Evolutionary conservation across 2,329 filamentous ascomycete species (phyloP).

Genomic region (Fusarium sororula): DNA sequence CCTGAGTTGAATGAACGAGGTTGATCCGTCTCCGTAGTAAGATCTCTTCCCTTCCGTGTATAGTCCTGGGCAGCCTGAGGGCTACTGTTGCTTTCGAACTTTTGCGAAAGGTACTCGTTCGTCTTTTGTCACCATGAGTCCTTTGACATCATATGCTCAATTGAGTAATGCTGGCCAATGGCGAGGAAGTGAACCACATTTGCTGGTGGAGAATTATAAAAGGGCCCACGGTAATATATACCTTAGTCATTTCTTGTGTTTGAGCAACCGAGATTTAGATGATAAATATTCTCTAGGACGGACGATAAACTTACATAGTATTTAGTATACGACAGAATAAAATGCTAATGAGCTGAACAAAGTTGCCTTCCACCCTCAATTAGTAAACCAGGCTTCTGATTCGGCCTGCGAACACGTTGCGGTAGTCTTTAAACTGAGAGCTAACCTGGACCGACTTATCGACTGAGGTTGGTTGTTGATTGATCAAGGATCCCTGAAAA

Average conservation of each 20-base stretch:
- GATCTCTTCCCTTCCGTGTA: not conserved
- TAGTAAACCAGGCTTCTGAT: not conserved
- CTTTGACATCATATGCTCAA: slow-evolving; percentile 4
- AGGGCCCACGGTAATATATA: not conserved
- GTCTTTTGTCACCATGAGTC: not conserved
- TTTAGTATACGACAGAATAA: not conserved
- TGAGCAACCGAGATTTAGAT: slow-evolving; percentile 6
- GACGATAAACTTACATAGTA: not conserved
- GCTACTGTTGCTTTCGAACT: not conserved
- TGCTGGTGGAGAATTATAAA: not conserved
- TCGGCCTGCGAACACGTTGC: not conserved
- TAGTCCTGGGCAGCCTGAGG: not conserved
- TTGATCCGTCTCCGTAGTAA: not conserved
- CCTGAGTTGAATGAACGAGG: not conserved
- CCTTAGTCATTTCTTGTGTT: not conserved
- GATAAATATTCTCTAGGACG: not conserved
- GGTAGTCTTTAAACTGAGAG: not conserved
- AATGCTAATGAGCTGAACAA: not conserved
- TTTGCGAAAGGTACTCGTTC: not conserved
- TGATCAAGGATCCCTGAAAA: slow-evolving; percentile 20
- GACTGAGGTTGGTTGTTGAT: slow-evolving; percentile 8
- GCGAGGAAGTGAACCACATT: not conserved
- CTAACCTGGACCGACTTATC: slow-evolving; percentile 15
- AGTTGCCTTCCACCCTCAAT: not conserved
- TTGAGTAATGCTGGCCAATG: not conserved